Evolutionary conservation across 768 basidiomycete genomes (phyloP), one percentile per base, ranked within the genome.

Genomic region (Postia placenta): DNA sequence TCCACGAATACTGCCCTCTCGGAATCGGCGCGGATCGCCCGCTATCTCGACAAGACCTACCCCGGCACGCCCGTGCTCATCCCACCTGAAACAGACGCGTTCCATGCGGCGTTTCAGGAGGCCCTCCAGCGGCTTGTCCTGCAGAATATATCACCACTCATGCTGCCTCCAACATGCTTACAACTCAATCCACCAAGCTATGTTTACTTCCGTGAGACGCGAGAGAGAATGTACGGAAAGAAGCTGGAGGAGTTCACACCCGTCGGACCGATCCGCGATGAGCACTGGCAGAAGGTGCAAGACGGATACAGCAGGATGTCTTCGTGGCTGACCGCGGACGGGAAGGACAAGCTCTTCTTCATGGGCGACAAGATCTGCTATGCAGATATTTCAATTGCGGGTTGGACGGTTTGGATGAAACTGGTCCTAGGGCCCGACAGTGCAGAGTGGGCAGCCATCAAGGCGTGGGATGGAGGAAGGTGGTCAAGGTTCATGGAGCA

Each of bases 391-490:
- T 33, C 60, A 30, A 46, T 73, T 7, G 72, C 58, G 1, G 64
- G 54, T 0, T 63, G 59, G 55, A 37, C 75, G 40, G 53, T 55
- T 19, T 74, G 73, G 69, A 55, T 67, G 43, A 67, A 58, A 54
- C 14, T 47, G 9, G 57, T 60, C 2, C 40, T 62, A 12, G 67
- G 55, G 1, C 61, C 53, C 39, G 60, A 60, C 2, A 61, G 60
- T 20, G 52, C 59, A 33, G 52, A 55, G 45, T 74, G 71, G 72
- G 54, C 57, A 35, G 61, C 63, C 5, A 52, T 71, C 1, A 49
- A 57, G 35, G 54, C 52, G 6, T 74, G 70, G 69, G 60, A 76
- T 41, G 58, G 54, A 5, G 73, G 73, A 12, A 54, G 64, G 37
- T 74, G 74, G 74, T 66, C 53, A 9, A 60, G 55, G 20, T 58